Conservation (phyloP, 495 filamentous ascomycete species). For the Aspergillus campestris region DNA sequence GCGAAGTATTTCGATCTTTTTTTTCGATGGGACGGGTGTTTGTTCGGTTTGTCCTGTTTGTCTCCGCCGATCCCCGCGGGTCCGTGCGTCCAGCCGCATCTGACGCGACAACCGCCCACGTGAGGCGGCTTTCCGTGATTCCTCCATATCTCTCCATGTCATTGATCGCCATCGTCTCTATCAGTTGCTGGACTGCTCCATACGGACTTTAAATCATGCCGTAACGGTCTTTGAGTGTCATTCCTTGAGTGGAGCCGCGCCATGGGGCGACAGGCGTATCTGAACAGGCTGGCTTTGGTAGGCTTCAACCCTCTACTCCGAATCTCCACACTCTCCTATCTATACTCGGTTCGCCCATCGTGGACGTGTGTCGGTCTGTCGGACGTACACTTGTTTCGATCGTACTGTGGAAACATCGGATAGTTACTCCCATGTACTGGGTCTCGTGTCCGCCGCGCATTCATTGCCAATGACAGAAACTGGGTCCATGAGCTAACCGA, state of each 20-base stretch:
- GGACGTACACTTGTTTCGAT: too few species aligned
- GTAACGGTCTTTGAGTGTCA: too few species aligned
- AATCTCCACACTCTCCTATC: too few species aligned
- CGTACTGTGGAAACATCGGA: too few species aligned
- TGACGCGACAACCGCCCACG: slow-evolving; percentile 12
- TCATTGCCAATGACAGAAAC: too few species aligned
- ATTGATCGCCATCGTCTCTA: neutral
- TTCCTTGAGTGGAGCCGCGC: neutral
- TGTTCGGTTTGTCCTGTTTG: slow-evolving; percentile 26
- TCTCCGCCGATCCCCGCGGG: slow-evolving; percentile 19
- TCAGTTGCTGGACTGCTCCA: neutral
- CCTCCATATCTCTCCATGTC: neutral
- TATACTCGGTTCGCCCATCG: too few species aligned
- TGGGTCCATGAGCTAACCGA: slow-evolving; percentile 13
- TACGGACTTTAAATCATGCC: too few species aligned
- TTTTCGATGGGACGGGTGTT: slow-evolving; percentile 20
- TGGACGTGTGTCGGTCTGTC: too few species aligned
- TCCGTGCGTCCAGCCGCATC: slow-evolving; percentile 18
- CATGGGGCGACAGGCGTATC: slow-evolving; percentile 45
- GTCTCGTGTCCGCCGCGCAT: too few species aligned
- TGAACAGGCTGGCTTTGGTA: slow-evolving; percentile 48
- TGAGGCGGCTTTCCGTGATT: neutral
- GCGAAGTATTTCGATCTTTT: slow-evolving; percentile 30
- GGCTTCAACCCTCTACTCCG: slow-evolving; percentile 13
- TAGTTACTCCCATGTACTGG: too few species aligned